Base-by-base conservation (phyloP, 2,329 filamentous ascomycete species). In the Penicillium nordicum region DNA sequence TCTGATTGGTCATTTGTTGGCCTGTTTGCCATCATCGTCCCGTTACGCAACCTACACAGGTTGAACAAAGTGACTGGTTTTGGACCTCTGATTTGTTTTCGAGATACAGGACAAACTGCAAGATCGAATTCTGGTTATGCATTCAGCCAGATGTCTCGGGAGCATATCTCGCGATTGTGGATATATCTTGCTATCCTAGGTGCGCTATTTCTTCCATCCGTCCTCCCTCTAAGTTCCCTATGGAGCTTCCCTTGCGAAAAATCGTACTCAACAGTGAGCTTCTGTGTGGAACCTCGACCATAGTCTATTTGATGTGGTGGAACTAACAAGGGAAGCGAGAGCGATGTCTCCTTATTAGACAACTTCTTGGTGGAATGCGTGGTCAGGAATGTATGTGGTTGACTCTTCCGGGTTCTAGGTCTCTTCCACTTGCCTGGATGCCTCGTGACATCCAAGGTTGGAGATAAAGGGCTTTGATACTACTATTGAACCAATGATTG, bases 11-110 rank as follows among this genome's bases (percentile, higher is more conserved):
- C 76, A 79, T 55, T 63, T n/a, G 65, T 72, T 36, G 76, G 75
- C 3, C 66, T 79, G 11, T 73, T 78, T 44, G 73, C 69, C 14
- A 74, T 79, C 37, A 66, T 79, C 29, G 76, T 78, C 30, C 70
- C 74, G 3, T 60, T 79, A 10, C 74, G 4, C 76, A 27, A n/a
- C n/a, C 40, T 27, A 9, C 4, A 25, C 14, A 42, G 8, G 14
- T 27, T 42, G 23, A n/a, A 8, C 14, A 6, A 10, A 25, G 7
- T 5, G 12, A 25, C 23, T 25, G 12, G 16, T 25, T 16, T 16
- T 25, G 1, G 2, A 25, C 16, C 14, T 14, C n/a, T 21, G 25
- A 14, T n/a, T 27, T 8, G 40, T 7, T 6, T 12, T 27, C 4
- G 9, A 29, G 23, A 44, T 18, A 18, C 42, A 44, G n/a, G 29